Evolutionary conservation across 495 filamentous ascomycete species (phyloP), one percentile per base, ranked within the genome.

Genomic region (Aspergillus asperescens): DNA sequence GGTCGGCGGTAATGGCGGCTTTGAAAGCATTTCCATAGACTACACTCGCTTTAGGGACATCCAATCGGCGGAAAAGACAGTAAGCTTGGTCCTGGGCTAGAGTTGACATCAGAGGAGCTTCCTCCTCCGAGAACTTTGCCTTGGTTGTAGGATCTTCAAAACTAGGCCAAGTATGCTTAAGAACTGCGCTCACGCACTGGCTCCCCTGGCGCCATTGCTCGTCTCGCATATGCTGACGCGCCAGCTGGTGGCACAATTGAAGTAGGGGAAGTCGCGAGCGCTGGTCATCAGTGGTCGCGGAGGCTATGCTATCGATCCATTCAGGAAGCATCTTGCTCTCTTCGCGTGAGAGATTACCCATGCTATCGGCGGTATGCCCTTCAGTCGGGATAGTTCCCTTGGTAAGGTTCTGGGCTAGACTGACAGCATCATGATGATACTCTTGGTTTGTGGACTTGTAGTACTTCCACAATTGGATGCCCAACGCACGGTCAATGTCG

Each of bases 21-120:
- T 63, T 64, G 51, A 74, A 71, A 0, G 69, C 65, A 48, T 72
- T 74, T 9, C 66, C 66, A 32, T 74, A 74, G 16, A 74, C 66
- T 0, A 54, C 45, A 5, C 62, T 65, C 5, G 67, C 63, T 25
- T 65, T 60, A 0, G 67, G 55, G 9, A 74, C 52, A 50, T 72
- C 62, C 38, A 74, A 47, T 25, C 60, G 63, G 19, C 69, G 67
- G 63, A 74, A 71, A 10, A 68, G 58, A 35, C 66, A 68, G 51
- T 71, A 72, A 3, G 64, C 71, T 31, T 71, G 57, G 32, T 69
- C 50, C 42, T 72, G 43, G 10, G 69, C 71, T 19, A 74, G 43
- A 19, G 66, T 66, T 5, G 68, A 63, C 27, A 65, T 58, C 1
- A 64, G 55, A 5, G 70, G 69, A 7, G 67, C 66, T 46, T 67